phyloP scores from a whole-genome alignment of 176 grass and related monocot genomes.

The Dendrocalamus sinicus region DNA sequence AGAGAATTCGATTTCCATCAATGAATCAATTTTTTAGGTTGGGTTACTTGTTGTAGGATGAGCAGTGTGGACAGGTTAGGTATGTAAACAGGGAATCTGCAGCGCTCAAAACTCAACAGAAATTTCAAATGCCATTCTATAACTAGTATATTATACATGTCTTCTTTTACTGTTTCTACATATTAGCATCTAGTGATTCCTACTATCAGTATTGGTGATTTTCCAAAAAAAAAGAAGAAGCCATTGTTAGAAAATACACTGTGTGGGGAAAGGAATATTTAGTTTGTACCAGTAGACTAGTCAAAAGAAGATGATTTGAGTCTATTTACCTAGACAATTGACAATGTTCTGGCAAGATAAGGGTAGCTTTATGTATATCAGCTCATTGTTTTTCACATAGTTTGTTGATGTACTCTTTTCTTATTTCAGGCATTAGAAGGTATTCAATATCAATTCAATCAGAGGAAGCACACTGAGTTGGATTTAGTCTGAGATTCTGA shows the following conservation, averaged over 20 bases:
- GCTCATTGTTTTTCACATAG: background rate
- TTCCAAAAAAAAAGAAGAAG: background rate
- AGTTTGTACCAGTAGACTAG: background rate
- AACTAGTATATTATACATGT: background rate
- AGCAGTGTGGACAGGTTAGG: background rate
- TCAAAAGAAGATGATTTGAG: conserved; percentile 34
- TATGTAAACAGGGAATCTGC: background rate
- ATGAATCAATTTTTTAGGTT: background rate
- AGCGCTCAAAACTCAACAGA: background rate
- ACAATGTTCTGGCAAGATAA: conserved; percentile 9
- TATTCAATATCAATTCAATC: conserved; percentile 29
- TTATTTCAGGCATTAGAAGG: conserved; percentile 28
- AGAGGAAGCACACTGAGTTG: background rate
- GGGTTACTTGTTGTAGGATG: background rate
- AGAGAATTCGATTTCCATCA: background rate
- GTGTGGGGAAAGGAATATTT: background rate
- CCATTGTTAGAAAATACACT: background rate
- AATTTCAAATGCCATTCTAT: conserved; percentile 5
- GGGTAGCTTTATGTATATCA: conserved; percentile 28
- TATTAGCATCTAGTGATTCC: conserved; percentile 7
- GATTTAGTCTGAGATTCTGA: background rate
- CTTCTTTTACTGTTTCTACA: background rate
- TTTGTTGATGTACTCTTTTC: conserved; percentile 24
- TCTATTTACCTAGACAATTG: conserved; percentile 11
- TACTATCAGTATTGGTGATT: background rate